Percentiles rank a stretch among this genome's conserved stretches.
Conservation (phyloP, 129 eudicot genomes). For the Gnaphalium uliginosum region DNA sequence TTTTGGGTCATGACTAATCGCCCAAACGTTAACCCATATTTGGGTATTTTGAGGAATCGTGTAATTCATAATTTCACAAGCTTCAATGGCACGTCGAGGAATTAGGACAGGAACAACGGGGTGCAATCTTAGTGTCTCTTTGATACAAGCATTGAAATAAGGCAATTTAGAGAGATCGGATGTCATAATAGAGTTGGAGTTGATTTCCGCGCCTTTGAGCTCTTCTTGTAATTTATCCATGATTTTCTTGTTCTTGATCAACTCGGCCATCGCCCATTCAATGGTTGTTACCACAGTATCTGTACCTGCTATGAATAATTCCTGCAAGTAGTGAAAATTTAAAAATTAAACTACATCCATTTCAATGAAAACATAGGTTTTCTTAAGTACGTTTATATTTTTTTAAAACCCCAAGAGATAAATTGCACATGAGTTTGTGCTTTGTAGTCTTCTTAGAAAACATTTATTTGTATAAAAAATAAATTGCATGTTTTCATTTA, state of each 20-base stretch:
- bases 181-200: slow-evolving; percentile 3
- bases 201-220: neutral
- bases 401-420: neutral
- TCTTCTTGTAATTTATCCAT: slow-evolving; percentile 30
- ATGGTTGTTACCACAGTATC: slow-evolving; percentile 31
- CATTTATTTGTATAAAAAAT: no score
- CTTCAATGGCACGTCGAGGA: slow-evolving; percentile 32
- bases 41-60: slow-evolving; percentile 35
- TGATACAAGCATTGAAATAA: slow-evolving; percentile 37
- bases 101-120: slow-evolving; percentile 45
- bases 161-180: slow-evolving; percentile 31
- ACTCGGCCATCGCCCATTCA: slow-evolving; percentile 51
- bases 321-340: slow-evolving; percentile 24
- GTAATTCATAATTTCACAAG: slow-evolving; percentile 40
- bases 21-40: slow-evolving; percentile 47
- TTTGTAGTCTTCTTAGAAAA: no score
- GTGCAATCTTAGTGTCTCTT: slow-evolving; percentile 47
- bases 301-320: slow-evolving; percentile 37
- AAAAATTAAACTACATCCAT: neutral
- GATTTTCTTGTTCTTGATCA: slow-evolving; percentile 35
- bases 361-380: neutral
- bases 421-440: no score
- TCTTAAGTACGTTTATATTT: neutral
- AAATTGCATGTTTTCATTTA: no score
- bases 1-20: slow-evolving; percentile 40